A percentile compares a stretch with the other conserved stretches of the same genome.
These are phyloP conservation scores for Urostyla sp. DNA, from an alignment of 73 alveolate genomes.

Conservation along the genomic window DNA sequence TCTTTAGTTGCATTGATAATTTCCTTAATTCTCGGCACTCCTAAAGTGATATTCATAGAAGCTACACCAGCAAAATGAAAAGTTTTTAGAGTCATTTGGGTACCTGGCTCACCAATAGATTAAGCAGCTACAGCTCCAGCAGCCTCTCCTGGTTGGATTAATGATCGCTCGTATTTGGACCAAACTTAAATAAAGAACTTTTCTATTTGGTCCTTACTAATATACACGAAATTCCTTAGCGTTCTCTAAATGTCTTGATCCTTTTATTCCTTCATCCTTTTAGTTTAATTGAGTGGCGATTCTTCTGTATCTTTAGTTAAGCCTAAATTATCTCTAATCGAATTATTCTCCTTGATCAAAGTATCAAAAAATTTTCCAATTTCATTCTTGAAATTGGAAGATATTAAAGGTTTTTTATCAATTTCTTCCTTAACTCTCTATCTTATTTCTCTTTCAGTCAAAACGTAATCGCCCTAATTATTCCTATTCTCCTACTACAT, in stretches of 20 bases:
- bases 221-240: slow-evolving; percentile 24
- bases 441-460: too few species aligned
- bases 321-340: slow-evolving; percentile 49
- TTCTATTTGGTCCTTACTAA: slow-evolving; percentile 67
- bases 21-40: slow-evolving; percentile 99
- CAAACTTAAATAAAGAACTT: slow-evolving; percentile 73
- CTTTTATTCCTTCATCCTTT: background rate
- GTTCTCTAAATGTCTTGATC: slow-evolving; percentile 21
- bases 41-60: slow-evolving; percentile 97
- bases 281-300: slow-evolving; percentile 23
- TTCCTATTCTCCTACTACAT: slow-evolving; percentile 59
- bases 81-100: slow-evolving; percentile 99
- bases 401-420: too few species aligned
- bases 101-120: slow-evolving; percentile 99
- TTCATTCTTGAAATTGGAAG: slow-evolving; percentile 14
- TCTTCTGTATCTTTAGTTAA: slow-evolving; percentile 8
- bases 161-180: slow-evolving; percentile 77
- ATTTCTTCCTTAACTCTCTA: too few species aligned
- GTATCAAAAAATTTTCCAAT: slow-evolving; percentile 24
- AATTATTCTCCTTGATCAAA: slow-evolving; percentile 11
- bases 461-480: slow-evolving; percentile 1
- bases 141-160: slow-evolving; percentile 97
- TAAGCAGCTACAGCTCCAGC: slow-evolving; percentile 99
- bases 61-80: slow-evolving; percentile 99
- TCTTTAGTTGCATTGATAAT: slow-evolving; percentile 96